Conservation (phyloP, 108 stramenopile genomes). For the Aurantiochytrium sp. region DNA sequence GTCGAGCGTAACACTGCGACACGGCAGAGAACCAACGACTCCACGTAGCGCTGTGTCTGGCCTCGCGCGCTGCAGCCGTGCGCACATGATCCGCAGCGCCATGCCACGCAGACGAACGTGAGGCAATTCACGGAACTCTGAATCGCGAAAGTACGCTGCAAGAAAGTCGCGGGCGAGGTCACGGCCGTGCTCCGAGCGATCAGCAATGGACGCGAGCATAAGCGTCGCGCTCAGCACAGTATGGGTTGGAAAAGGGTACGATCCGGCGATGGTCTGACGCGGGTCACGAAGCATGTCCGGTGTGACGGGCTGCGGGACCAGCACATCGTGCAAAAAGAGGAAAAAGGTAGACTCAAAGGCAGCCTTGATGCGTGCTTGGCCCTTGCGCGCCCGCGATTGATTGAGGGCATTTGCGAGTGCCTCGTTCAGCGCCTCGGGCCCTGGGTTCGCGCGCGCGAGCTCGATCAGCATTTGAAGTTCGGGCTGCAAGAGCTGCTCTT, state of each 20-base stretch:
- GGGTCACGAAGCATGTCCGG: not conserved
- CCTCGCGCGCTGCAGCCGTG: not conserved
- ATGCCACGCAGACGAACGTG: not conserved
- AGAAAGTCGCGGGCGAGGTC: not conserved
- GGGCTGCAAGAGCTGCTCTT: too few relatives aligned
- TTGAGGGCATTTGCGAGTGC: not conserved
- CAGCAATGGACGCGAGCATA: not conserved
- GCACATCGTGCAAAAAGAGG: not conserved
- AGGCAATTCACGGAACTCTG: not conserved
- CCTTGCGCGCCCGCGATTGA: not conserved
- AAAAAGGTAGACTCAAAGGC: not conserved
- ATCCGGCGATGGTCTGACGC: not conserved
- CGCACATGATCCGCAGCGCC: not conserved
- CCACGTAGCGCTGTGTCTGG: not conserved
- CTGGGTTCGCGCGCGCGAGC: not conserved
- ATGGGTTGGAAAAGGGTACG: not conserved
- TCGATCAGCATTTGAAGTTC: too few relatives aligned
- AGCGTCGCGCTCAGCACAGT: not conserved
- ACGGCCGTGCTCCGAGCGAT: not conserved
- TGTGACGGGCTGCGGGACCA: not conserved
- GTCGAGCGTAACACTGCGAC: not conserved
- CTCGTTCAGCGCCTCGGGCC: not conserved
- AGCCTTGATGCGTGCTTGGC: not conserved
- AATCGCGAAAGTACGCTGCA: not conserved
- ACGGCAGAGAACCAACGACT: not conserved